Base-by-base conservation (phyloP, 2,329 filamentous ascomycete species). In the Microdochium nivale region DNA sequence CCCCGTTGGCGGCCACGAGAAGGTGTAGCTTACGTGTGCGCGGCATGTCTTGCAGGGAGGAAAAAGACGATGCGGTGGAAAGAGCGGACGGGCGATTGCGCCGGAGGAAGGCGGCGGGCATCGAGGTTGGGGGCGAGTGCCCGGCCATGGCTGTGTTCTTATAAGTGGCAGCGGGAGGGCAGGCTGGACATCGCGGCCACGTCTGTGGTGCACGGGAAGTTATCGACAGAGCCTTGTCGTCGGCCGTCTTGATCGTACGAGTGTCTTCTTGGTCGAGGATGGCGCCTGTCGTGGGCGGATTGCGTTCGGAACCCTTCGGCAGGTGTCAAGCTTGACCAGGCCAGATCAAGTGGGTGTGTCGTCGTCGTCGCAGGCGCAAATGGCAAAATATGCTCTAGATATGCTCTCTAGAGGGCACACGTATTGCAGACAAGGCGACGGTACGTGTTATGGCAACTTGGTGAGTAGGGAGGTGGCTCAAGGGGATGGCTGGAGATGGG, bases 1-100 rank as follows among this genome's bases (percentile, higher is more conserved):
- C 74, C 53, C 85, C 83, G 59, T 85, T 84, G 52, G 84, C 78
- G 53, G 81, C 81, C 33, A 88, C 74, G 32, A 88, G 77, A 52
- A 88, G 76, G 55, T 74, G 79, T 27, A 85, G 69, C 56, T 79
- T 80, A 54, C 69, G 65, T 30, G 68, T 67, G 14, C 68, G 66
- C 48, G 66, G 68, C 56, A 68, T 65, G 52, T 71, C 68, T 57
- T 65, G 65, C 47, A 71, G 55, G 9, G 68, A 70, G 3, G 64
- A 60, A 49, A 32, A 63, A 25, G 63, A 66, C 1, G 60, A 61
- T 48, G 55, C 61, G 47, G 60, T 50, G 37, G 58, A 44, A 19
- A 44, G 40, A 10, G 40, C 16, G 19, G 19, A 23, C 19, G 40
- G 40, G 40, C 40, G 40, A 23, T 44, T 44, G 40, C 40, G 40